Evolutionary conservation across 768 basidiomycete genomes (phyloP), one percentile per base, ranked within the genome.

Genomic region (Auriscalpium microsporum): DNA sequence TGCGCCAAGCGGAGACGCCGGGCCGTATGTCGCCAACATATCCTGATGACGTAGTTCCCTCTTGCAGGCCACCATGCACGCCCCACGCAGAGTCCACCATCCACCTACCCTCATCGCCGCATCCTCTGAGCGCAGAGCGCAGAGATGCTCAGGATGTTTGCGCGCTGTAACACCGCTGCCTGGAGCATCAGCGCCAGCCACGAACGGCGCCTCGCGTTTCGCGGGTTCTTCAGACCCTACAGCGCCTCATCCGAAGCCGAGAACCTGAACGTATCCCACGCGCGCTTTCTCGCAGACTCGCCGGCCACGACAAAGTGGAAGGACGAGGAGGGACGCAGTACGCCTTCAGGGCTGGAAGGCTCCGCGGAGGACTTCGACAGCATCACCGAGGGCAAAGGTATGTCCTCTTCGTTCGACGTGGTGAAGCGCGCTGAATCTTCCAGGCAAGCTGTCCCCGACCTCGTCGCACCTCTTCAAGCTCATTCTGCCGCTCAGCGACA

Each of bases 391-490:
- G 67, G 65, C 3, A 73, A 70, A 66, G 75, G 76, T 77, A 40
- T 8, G 69, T 61, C n/a, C 16, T 17, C 23, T 45, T 35, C n/a
- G 19, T 23, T 19, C 40, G n/a, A 50, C 33, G 51, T 19, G 16
- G 45, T 33, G 36, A 28, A 21, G 9, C 28, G 28, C 28, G 28
- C 28, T 28, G 28, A 28, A 28, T 28, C 37, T 16, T 58, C 16
- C 58, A 79, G 84, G 84, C 19, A 83, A 82, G 68, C 70, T 86
- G 2, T 73, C 76, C 1, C 79, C 83, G 2, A 86, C 84, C 2
- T 74, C 78, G 0, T 81, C 81, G 0, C 84, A 84, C 62, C 69
- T 86, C 16, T 82, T 86, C 74, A 85, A 84, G 64, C 70, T 85
- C 8, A 77, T 84, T 35, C 66, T 86, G 0, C 83, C 85, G 1